phyloP scores from a whole-genome alignment of 2,329 filamentous ascomycete species.

The Torrubiellomyces zombiae region DNA sequence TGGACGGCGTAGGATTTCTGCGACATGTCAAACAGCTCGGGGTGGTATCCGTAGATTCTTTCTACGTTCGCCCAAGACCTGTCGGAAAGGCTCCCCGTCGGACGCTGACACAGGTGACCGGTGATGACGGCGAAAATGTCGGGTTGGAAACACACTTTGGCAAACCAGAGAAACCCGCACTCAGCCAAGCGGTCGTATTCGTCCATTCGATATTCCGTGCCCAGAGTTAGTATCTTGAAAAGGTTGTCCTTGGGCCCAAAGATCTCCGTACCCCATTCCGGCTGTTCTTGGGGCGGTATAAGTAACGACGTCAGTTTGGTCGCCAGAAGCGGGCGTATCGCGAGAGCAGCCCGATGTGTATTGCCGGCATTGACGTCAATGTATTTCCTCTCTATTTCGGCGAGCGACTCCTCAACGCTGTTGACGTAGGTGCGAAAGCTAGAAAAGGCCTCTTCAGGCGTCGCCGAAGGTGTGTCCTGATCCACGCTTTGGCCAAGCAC shows the following conservation, averaged over 20 bases:
- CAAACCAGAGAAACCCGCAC: constrained; percentile 38
- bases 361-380: constrained; percentile 35
- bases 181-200: constrained; percentile 25
- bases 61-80: constrained; percentile 34
- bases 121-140: constrained; percentile 39
- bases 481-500: constrained; percentile 23
- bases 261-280: constrained; percentile 33
- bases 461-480: constrained; percentile 7
- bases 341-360: constrained; percentile 32
- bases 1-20: constrained; percentile 27
- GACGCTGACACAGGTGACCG: constrained; percentile 33
- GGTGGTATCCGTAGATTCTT: constrained; percentile 28
- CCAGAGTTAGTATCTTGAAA: constrained; percentile 35
- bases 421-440: constrained; percentile 25
- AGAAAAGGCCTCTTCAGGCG: constrained; percentile 13
- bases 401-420: constrained; percentile 24
- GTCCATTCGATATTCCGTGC: constrained; percentile 28
- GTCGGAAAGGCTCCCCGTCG: constrained; percentile 32
- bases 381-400: constrained; percentile 29
- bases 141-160: constrained; percentile 35
- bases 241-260: constrained; percentile 32
- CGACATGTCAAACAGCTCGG: constrained; percentile 32
- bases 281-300: constrained; percentile 26
- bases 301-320: constrained; percentile 32
- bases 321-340: constrained; percentile 28